Evolutionary conservation across 306 rosid genomes (phyloP), one percentile per base, ranked within the genome.

Genomic region (Cucurbita pepo): DNA sequence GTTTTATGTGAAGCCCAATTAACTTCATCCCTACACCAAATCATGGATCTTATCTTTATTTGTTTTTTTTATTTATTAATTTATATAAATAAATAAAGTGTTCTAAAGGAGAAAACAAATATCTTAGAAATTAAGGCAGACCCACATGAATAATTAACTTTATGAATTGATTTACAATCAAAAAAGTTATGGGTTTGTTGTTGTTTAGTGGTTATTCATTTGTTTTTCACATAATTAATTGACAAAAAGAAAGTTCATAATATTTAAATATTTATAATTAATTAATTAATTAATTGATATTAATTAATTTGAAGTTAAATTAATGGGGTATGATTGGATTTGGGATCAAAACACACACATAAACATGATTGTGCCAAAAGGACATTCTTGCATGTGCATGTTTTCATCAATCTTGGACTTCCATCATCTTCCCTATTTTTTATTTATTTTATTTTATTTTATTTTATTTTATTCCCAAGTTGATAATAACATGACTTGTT

Each of bases 381-480:
- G 40, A 66, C 72, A 66, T 66, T 66, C 55, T 66, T 66, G 72
- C 72, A 66, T 66, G 72, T 66, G 72, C 72, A 44, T 66, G 55
- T 21, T 66, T 18, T 43, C 0, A 61, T 15, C 48, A 65, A 65
- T 65, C 10, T 41, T 21, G 10, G 36, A 65, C 54, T 65, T 5
- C 52, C 71, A 65, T 65, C 71, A 65, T 41, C 71, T 15, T 11
- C 71, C 11, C 71, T 61, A 1, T 55, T 18, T 18, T 18, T 7
- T 55, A 7, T 60, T 58, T 59, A 34, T 62, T 62, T 62, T 62
- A 37, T 63, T 63, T 30, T 51, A 63, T 40, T 64, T 58, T 59
- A 34, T 62, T 62, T 62, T 62, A 37, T 63, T 63, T 30, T 51
- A 63, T 41, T 64, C 71, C 71, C 71, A 41, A 40, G 43, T 64